Conservation (phyloP, 2,329 filamentous ascomycete genomes). For the Talaromyces sp. region DNA sequence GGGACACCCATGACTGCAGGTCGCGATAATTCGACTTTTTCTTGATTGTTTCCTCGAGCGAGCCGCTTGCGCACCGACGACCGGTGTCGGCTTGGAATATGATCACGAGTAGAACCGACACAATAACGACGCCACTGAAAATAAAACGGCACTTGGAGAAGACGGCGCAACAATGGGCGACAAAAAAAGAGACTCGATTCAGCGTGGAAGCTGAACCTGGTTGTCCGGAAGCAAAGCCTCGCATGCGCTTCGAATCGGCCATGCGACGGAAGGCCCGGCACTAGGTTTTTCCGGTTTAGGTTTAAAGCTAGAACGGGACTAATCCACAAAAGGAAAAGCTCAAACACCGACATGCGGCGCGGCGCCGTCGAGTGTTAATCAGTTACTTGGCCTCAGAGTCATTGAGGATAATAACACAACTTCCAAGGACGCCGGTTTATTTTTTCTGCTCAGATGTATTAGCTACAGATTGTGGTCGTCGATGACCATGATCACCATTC, state of each 20-base stretch:
- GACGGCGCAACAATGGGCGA: not conserved
- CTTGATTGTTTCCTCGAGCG: not conserved
- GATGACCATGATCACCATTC: slow-evolving; percentile 38
- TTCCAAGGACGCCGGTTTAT: not conserved
- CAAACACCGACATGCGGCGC: slow-evolving; percentile 3
- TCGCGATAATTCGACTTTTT: not conserved
- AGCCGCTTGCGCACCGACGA: not conserved
- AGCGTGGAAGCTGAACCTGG: slow-evolving; percentile 8
- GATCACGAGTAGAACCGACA: not conserved
- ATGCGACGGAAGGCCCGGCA: slow-evolving; percentile 6
- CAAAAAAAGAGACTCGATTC: not conserved
- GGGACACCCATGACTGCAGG: slow-evolving; percentile 73
- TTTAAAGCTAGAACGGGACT: not conserved
- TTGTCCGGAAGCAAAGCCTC: not conserved
- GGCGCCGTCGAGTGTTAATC: not conserved
- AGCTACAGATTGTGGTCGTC: slow-evolving; percentile 16
- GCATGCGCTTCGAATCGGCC: not conserved
- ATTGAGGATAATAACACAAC: not conserved
- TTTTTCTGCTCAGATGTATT: slow-evolving; percentile 6
- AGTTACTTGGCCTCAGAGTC: slow-evolving; percentile 9
- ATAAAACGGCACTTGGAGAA: not conserved
- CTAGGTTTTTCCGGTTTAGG: slow-evolving; percentile 9
- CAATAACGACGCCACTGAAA: not conserved
- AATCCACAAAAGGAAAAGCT: slow-evolving; percentile 3
- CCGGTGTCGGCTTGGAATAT: not conserved